These are phyloP conservation scores for Lycium barbarum DNA, from an alignment of 257 asterid species.

Conservation along the genomic window DNA sequence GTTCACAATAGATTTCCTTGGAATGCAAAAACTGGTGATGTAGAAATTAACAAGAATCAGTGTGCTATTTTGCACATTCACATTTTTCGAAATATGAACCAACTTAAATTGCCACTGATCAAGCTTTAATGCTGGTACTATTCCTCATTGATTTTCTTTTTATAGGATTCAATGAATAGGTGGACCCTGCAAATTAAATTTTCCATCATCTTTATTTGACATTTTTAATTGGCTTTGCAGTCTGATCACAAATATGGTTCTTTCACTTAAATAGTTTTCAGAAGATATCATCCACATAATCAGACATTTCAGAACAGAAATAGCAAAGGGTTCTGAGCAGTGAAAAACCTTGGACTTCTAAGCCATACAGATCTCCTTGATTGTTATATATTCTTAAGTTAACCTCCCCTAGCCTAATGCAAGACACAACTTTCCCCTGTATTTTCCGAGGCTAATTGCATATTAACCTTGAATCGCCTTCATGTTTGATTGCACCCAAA, in stretches of 20 bases:
- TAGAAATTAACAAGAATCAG: neutral
- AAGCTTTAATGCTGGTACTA: slow-evolving; percentile 10
- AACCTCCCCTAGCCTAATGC: neutral
- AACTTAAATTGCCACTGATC: slow-evolving; percentile 20
- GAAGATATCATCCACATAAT: neutral
- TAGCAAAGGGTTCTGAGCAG: slow-evolving; percentile 15
- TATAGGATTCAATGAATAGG: slow-evolving; percentile 8
- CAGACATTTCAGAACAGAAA: slow-evolving; percentile 7
- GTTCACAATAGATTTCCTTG: slow-evolving; percentile 27
- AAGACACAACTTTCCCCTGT: neutral
- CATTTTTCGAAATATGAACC: neutral
- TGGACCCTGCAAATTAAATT: neutral
- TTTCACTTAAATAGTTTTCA: slow-evolving; percentile 8
- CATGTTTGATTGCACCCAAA: slow-evolving; percentile 3
- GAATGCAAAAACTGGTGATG: slow-evolving; percentile 17
- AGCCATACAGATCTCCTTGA: slow-evolving; percentile 17
- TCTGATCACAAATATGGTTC: slow-evolving; percentile 6
- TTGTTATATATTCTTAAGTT: neutral
- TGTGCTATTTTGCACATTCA: neutral
- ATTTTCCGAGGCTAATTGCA: slow-evolving; percentile 7
- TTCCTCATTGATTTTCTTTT: neutral
- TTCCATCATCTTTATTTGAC: neutral
- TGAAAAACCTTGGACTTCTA: slow-evolving; percentile 14
- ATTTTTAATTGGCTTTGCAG: neutral
- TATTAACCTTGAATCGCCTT: neutral